Base-by-base conservation (phyloP, 2,329 filamentous ascomycete genomes). In the Dothistroma septosporum region DNA sequence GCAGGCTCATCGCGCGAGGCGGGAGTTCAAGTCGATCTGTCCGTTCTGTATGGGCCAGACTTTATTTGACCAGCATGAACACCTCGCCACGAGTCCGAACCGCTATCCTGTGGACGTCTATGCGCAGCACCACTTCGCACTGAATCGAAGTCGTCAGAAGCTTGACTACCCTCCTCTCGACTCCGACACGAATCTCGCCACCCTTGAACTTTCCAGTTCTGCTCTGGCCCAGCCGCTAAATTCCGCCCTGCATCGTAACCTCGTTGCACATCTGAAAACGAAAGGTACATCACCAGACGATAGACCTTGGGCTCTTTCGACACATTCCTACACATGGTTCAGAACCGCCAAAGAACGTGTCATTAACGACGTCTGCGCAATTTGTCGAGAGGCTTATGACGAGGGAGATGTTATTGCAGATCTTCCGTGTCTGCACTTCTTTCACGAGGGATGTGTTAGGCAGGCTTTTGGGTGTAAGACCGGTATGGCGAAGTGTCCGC, bases 41-140 rank as follows among this genome's bases (percentile, higher is more conserved):
- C 58, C 58, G 24, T 60, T 55, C 31, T 60, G 58, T 21, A 60
- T 60, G 58, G 58, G 53, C 22, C 16, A 32, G 21, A 53, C 48
- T 2, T 19, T 60, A n/a, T 56, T 56, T 19, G 47, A 56, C 22
- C 19, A 32, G 32, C 58, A 60, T 41, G 58, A 60, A 44, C 48
- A 52, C 56, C 33, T 57, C 7, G 53, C 35, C 4, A 24, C 24
- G 35, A 46, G 47, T 12, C 16, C 8, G 5, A 46, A 53, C 2
- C 53, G 47, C 2, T 60, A 48, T 33, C 28, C 44, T 3, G 4
- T 31, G 19, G 22, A 28, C 14, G 58, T 60, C 33, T n/a, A 28
- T 9, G 46, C 22, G 8, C 19, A 12, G 32, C 53, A 60, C 41
- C 19, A 16, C 2, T 31, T 44, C 31, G 47, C 21, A 2, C 4